These are phyloP conservation scores for Tetrahymena thermophila DNA, from an alignment of 73 alveolate species.

Conservation along the genomic window DNA sequence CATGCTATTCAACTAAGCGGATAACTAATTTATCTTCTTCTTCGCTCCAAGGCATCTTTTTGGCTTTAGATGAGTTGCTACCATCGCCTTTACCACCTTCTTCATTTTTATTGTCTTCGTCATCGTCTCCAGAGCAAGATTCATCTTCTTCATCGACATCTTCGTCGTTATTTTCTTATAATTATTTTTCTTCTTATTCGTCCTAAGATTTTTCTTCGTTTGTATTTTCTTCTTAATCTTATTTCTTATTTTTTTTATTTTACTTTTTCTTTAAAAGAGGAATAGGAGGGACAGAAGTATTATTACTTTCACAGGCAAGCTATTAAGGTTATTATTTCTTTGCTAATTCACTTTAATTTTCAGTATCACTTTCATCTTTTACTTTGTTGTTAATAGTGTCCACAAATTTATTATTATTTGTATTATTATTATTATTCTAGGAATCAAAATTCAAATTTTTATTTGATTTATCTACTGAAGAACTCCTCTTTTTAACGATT, in stretches of 20 bases:
- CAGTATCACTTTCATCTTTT: not conserved
- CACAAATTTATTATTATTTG: not conserved
- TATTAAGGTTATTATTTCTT: not conserved
- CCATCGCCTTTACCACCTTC: not conserved
- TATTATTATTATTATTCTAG: not conserved
- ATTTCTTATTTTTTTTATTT: not conserved
- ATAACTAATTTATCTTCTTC: conserved; percentile 91
- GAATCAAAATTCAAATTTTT: not conserved
- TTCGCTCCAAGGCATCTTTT: conserved; percentile 86
- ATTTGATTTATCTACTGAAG: not conserved
- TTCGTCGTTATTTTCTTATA: not conserved
- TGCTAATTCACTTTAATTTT: not conserved
- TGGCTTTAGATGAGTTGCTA: not conserved
- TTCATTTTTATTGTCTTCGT: not conserved
- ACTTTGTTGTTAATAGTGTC: not conserved
- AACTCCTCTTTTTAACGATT: not conserved
- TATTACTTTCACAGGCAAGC: not conserved
- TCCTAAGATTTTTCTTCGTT: not conserved
- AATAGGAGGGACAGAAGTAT: not conserved
- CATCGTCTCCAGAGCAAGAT: not conserved
- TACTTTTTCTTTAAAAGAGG: not conserved
- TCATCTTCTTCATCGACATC: not conserved
- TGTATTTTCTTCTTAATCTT: not conserved
- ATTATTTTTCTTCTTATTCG: not conserved
- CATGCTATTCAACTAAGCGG: conserved; percentile 85